These are phyloP conservation scores for Gryganskiella cystojenkinii DNA, from an alignment of 192 early-diverging fungal species.

Conservation along the genomic window DNA sequence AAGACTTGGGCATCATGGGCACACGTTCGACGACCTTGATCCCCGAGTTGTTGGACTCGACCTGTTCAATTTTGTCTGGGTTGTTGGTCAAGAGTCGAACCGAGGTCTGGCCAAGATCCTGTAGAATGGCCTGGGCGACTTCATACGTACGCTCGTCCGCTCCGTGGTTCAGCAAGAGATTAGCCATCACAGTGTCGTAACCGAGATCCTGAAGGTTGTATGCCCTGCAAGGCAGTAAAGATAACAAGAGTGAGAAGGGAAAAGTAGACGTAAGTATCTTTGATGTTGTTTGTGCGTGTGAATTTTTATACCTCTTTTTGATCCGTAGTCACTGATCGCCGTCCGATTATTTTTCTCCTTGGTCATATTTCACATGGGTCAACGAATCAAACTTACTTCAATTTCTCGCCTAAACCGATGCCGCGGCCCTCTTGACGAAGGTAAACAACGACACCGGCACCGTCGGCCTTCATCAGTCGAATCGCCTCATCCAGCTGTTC, in stretches of 20 bases:
- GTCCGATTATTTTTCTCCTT: neutral
- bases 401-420: slow-evolving; percentile 93
- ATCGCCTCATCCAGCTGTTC: slow-evolving; percentile 95
- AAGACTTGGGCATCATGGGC: slow-evolving; percentile 91
- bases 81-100: slow-evolving; percentile 95
- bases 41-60: slow-evolving; percentile 64
- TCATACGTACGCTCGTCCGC: slow-evolving; percentile 93
- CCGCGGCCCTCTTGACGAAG: slow-evolving; percentile 96
- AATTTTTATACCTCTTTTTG: no score
- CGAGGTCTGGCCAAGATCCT: slow-evolving; percentile 75
- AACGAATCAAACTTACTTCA: slow-evolving; percentile 68
- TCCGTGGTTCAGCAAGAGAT: slow-evolving; percentile 88
- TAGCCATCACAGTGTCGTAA: slow-evolving; percentile 93
- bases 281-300: no score
- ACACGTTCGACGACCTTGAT: slow-evolving; percentile 84
- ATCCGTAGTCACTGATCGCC: neutral
- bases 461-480: slow-evolving; percentile 82
- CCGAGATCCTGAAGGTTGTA: slow-evolving; percentile 98
- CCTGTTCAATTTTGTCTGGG: slow-evolving; percentile 89
- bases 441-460: slow-evolving; percentile 92
- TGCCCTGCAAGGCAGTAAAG: slow-evolving; percentile 65
- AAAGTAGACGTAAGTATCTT: no score
- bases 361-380: neutral
- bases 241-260: neutral
- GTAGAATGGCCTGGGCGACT: slow-evolving; percentile 86